These are phyloP conservation scores for Endocalyx cinctus DNA, from an alignment of 2,329 filamentous ascomycete species.

Conservation along the genomic window DNA sequence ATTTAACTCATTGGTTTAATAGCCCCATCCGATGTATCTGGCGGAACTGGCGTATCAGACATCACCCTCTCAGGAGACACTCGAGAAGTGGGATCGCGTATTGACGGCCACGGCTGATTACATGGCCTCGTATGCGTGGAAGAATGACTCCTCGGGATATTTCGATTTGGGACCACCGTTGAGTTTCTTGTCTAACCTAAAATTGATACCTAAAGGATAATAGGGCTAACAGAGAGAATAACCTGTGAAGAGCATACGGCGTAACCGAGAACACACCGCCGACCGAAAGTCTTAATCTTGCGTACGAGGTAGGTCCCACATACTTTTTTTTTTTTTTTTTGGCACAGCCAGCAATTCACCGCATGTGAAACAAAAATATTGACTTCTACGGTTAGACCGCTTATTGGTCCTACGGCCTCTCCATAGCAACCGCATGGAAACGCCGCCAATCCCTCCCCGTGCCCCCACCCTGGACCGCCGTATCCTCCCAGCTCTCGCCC, in stretches of 20 bases:
- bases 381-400: constrained; percentile 29
- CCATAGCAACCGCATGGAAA: constrained; percentile 39
- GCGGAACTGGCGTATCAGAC: constrained; percentile 25
- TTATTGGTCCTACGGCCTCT: constrained; percentile 48
- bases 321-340: too few species aligned
- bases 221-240: too few species aligned
- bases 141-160: constrained; percentile 21
- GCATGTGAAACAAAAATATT: too few species aligned
- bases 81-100: constrained; percentile 22
- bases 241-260: too few species aligned
- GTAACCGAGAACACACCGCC: constrained; percentile 48
- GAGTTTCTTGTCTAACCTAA: constrained; percentile 4
- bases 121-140: constrained; percentile 28
- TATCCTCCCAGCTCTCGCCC: constrained; percentile 37
- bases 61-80: constrained; percentile 17
- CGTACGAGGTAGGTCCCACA: constrained; percentile 40
- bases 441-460: constrained; percentile 31
- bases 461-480: constrained; percentile 35
- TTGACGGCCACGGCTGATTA: constrained; percentile 25
- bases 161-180: constrained; percentile 42
- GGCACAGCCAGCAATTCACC: too few species aligned
- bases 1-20: neutral
- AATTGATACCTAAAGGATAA: neutral
- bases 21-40: constrained; percentile 40
- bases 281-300: constrained; percentile 40